Evolutionary conservation across 2,329 filamentous ascomycete species (phyloP), one percentile per base, ranked within the genome.

Genomic region (Curvularia verruculosa): DNA sequence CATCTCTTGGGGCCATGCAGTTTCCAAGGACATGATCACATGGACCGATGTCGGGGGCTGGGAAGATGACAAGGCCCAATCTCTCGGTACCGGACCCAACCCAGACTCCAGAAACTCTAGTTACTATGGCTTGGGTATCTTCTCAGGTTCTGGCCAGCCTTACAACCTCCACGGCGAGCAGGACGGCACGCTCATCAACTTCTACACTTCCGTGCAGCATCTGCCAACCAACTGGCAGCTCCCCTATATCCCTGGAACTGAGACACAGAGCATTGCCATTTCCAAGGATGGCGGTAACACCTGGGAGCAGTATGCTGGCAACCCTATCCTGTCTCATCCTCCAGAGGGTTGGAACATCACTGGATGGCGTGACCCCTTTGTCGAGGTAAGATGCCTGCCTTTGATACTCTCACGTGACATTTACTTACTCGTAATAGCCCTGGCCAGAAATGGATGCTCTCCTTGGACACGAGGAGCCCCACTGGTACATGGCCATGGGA

Each of bases 61-160:
- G 83, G 62, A 80, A 59, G 74, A 77, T 31, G 73, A 71, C 23
- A 69, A 78, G 34, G 66, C 81, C 54, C 45, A 77, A 60, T 62
- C 74, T 54, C 21, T 82, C 7, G 76, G 73, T 5, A 78, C 79
- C 7, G 74, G 74, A 13, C 78, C 77, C 52, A 44, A 62, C 3
- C 63, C 66, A 9, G 60, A 63, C 9, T 70, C 67, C 8, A 49
- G 60, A 19, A 71, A 75, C 53, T 74, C 74, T 39, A 70, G 73
- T 7, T 84, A 84, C 63, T 80, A 85, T 54, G 75, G 79, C 1
- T 73, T 83, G 12, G 82, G 83, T 0, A 80, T 84, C 29, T 85
- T 85, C 66, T 82, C 79, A 4, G 83, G 83, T 3, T 82, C 80
- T 36, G 76, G 78, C 3, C 78, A 80, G 58, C 79, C 83, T 1